Evolutionary conservation across 805 yeast genomes (phyloP).

Genomic region (Suhomyces sp.): DNA sequence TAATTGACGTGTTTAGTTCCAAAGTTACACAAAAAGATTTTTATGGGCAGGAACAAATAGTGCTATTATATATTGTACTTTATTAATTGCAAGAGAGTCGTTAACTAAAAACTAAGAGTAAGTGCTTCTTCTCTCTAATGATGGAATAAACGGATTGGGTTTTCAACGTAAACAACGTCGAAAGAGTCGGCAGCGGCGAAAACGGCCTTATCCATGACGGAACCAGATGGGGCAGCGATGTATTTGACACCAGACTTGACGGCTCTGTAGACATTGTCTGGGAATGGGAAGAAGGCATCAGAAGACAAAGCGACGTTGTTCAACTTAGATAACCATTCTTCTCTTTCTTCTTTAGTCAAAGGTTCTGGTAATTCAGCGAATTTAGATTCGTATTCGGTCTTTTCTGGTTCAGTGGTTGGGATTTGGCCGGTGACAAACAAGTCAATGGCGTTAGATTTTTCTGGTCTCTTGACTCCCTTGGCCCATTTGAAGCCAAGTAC

Average conservation of each 20-base stretch:
- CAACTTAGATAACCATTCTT: constrained; percentile 80
- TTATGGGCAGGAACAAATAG: not conserved
- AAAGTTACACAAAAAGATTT: constrained; percentile 3
- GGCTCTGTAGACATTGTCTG: constrained; percentile 98
- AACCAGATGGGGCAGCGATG: constrained; percentile 96
- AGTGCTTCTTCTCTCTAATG: constrained; percentile 49
- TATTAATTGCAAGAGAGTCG: not conserved
- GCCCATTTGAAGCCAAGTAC: constrained; percentile 96
- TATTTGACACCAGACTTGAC: constrained; percentile 94
- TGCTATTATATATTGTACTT: not conserved
- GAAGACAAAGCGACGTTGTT: constrained; percentile 88
- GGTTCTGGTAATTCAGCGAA: constrained; percentile 83
- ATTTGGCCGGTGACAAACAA: constrained; percentile 87
- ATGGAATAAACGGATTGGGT: constrained; percentile 97
- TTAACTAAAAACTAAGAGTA: constrained; percentile 8
- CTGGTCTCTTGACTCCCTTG: constrained; percentile 97
- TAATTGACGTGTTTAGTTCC: constrained; percentile 4
- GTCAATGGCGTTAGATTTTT: constrained; percentile 97
- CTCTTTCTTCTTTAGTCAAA: constrained; percentile 75
- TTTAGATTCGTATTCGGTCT: constrained; percentile 85
- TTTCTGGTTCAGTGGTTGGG: constrained; percentile 90
- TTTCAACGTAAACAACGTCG: constrained; percentile 90
- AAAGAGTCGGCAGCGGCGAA: constrained; percentile 92
- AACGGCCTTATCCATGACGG: constrained; percentile 96
- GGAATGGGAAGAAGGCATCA: constrained; percentile 99